These are phyloP conservation scores for Colletotrichum sp. DNA, from an alignment of 2,329 filamentous ascomycete species.

Conservation along the genomic window DNA sequence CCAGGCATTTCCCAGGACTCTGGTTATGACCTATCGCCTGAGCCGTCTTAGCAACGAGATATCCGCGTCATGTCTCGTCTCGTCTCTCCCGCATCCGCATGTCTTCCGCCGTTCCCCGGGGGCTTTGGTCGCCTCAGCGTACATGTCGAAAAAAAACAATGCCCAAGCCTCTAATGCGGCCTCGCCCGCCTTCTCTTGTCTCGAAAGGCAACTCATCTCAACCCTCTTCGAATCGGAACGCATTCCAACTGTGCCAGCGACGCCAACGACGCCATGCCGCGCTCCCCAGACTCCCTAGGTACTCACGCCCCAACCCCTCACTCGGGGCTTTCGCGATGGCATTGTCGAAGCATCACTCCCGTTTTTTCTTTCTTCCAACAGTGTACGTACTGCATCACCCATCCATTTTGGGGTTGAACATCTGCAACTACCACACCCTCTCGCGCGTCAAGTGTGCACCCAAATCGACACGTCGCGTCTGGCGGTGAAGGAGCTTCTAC, in stretches of 20 bases:
- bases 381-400: constrained; percentile 3
- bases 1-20: neutral
- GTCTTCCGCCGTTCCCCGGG: constrained; percentile 14
- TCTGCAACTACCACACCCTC: constrained; percentile 14
- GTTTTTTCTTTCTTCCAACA: neutral
- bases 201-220: constrained; percentile 15
- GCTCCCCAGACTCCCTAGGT: neutral
- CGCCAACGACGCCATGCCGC: constrained; percentile 9
- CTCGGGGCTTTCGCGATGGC: constrained; percentile 6
- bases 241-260: neutral
- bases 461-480: neutral
- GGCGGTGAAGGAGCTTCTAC: constrained; percentile 4
- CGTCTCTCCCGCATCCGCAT: constrained; percentile 7
- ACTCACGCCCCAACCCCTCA: neutral
- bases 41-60: neutral
- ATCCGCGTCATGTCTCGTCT: constrained; percentile 19
- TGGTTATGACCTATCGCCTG: neutral
- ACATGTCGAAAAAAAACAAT: neutral
- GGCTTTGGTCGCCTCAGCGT: constrained; percentile 1
- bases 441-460: neutral
- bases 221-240: constrained; percentile 18
- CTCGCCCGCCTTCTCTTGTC: constrained; percentile 6
- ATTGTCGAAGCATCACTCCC: neutral
- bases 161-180: constrained; percentile 7
- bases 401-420: neutral